A percentile compares a stretch with the other conserved stretches of the same genome.
phyloP scores from a whole-genome alignment of 305 asterid species.

The Euphrasia arctica region DNA sequence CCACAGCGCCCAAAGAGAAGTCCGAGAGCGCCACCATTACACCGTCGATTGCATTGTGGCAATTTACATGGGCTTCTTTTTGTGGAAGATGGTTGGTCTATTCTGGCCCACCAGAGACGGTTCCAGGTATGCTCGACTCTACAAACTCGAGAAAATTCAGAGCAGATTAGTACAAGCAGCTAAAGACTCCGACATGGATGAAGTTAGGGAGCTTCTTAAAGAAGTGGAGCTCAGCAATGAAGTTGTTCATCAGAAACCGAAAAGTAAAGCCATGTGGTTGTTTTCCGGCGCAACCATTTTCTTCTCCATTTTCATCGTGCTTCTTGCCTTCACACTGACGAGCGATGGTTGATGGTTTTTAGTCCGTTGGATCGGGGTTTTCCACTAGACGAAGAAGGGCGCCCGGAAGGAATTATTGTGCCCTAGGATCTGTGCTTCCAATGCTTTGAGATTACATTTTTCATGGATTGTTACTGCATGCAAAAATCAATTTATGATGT shows the following conservation, averaged over 20 bases:
- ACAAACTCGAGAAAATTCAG: constrained; percentile 64
- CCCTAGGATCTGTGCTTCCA: neutral
- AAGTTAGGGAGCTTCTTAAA: constrained; percentile 58
- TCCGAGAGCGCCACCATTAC: constrained; percentile 93
- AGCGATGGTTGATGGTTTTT: constrained; percentile 66
- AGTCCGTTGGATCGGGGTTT: neutral
- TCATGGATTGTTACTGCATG: neutral
- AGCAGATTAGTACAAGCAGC: constrained; percentile 68
- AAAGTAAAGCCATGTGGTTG: constrained; percentile 55
- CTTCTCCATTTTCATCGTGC: constrained; percentile 57
- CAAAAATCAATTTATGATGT: neutral
- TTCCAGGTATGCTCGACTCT: constrained; percentile 37
- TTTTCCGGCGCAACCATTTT: constrained; percentile 72
- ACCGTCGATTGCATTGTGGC: constrained; percentile 81
- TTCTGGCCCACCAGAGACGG: constrained; percentile 74
- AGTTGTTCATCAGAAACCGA: constrained; percentile 37
- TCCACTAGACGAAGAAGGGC: neutral
- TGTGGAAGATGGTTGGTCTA: constrained; percentile 77
- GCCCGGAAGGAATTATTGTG: neutral
- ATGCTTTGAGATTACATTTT: neutral
- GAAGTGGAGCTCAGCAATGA: constrained; percentile 54
- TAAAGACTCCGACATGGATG: constrained; percentile 73
- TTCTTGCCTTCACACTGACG: constrained; percentile 58
- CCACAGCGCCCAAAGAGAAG: constrained; percentile 93
- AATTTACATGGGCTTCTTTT: constrained; percentile 80